Evolutionary conservation across 768 basidiomycete genomes (phyloP).

Genomic region (Dendrothele bispora): DNA sequence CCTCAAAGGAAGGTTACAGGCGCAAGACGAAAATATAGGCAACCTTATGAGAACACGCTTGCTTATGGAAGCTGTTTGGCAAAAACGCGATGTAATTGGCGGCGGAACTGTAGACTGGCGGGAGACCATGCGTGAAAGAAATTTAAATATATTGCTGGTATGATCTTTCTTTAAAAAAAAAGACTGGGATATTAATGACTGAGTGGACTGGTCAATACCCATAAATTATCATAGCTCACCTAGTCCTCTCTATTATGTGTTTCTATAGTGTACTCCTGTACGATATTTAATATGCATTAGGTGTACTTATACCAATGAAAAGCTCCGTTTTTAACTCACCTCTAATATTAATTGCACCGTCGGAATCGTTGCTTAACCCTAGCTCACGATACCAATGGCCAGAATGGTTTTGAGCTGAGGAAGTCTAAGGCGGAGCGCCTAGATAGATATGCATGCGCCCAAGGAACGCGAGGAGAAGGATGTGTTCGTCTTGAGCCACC

Average conservation of each 20-base stretch:
- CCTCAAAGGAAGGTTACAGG: conserved; percentile 55
- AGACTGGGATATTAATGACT: not conserved
- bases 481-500: too few relatives aligned
- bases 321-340: not conserved
- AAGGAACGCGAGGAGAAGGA: too few relatives aligned
- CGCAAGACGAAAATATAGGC: conserved; percentile 57
- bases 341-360: not conserved
- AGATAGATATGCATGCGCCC: too few relatives aligned
- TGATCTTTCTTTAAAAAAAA: conserved; percentile 32
- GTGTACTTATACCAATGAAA: not conserved
- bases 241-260: not conserved
- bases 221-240: not conserved
- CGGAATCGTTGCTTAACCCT: too few relatives aligned
- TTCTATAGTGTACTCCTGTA: not conserved
- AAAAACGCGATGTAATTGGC: conserved; percentile 57
- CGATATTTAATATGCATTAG: not conserved
- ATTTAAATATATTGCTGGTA: conserved; percentile 50
- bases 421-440: too few relatives aligned
- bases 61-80: conserved; percentile 72
- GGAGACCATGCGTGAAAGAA: conserved; percentile 53
- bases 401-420: too few relatives aligned
- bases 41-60: conserved; percentile 57
- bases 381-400: too few relatives aligned
- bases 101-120: conserved; percentile 61
- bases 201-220: not conserved